Evolutionary conservation across 495 filamentous ascomycete species (phyloP).

Genomic region (Corynascus novoguineensis): DNA sequence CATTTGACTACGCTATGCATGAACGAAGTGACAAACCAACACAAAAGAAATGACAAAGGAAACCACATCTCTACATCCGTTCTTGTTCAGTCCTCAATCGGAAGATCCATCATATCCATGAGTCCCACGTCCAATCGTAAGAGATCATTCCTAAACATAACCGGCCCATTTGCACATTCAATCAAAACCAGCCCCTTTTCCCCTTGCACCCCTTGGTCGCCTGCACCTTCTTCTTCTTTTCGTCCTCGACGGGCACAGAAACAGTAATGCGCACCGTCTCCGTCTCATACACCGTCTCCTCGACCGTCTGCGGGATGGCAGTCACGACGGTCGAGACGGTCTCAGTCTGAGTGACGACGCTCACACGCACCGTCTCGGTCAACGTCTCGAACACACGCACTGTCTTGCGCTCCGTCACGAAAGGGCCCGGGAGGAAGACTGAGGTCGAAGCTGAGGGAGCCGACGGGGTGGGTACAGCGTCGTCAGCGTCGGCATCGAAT

Average conservation of each 20-base stretch:
- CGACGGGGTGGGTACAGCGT: not conserved
- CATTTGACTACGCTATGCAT: constrained; percentile 5
- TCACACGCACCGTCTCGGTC: constrained; percentile 23
- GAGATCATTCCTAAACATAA: not conserved
- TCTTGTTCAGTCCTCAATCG: not conserved
- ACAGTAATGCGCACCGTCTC: constrained; percentile 27
- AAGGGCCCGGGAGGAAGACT: constrained; percentile 12
- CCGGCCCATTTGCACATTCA: not conserved
- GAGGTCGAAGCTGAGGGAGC: not conserved
- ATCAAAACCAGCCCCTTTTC: constrained; percentile 5
- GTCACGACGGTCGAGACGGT: constrained; percentile 20
- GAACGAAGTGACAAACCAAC: not conserved
- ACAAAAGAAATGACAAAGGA: not conserved
- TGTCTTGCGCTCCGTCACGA: constrained; percentile 30
- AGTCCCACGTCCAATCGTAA: not conserved
- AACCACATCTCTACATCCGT: not conserved
- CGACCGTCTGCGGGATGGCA: constrained; percentile 22
- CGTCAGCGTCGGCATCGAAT: not conserved
- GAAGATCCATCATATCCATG: not conserved
- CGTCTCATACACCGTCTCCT: constrained; percentile 29
- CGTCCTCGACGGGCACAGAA: constrained; percentile 17
- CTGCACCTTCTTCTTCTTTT: constrained; percentile 2
- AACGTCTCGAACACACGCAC: constrained; percentile 33
- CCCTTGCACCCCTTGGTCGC: not conserved
- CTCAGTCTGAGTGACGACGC: constrained; percentile 22